A percentile compares a stretch with the other conserved stretches of the same genome.
Conservation (phyloP, 768 basidiomycete species). For the Russula griseocarnosa region DNA sequence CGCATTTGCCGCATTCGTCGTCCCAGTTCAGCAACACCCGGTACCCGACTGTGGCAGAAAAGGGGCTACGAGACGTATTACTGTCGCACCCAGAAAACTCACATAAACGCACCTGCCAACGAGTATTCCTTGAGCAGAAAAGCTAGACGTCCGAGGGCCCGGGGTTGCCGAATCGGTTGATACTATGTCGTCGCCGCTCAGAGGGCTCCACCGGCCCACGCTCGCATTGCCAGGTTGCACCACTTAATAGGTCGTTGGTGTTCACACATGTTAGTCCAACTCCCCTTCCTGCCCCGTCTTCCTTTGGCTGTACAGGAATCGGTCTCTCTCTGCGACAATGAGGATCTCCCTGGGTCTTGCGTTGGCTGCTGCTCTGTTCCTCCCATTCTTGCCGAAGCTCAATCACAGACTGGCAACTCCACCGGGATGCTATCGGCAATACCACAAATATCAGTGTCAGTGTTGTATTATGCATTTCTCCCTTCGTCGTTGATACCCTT, state of each 20-base stretch:
- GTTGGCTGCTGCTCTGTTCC: constrained; percentile 33
- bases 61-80: too few relatives aligned
- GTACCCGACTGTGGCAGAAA: too few relatives aligned
- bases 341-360: constrained; percentile 37
- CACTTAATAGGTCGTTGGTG: neutral
- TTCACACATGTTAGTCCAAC: neutral
- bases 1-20: too few relatives aligned
- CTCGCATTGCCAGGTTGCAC: neutral
- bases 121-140: neutral
- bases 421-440: too few relatives aligned
- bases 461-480: neutral
- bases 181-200: neutral
- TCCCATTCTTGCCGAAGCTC: constrained; percentile 39
- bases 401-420: constrained; percentile 23
- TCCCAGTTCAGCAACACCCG: too few relatives aligned
- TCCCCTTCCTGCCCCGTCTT: neutral
- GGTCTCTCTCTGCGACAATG: constrained; percentile 25
- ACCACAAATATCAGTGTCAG: neutral
- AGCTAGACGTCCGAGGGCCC: neutral
- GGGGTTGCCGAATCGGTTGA: neutral
- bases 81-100: too few relatives aligned
- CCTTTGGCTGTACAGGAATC: neutral
- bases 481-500: neutral
- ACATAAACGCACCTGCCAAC: too few relatives aligned
- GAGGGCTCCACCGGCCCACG: neutral